Percentiles rank a stretch among this genome's conserved stretches.
phyloP scores from a whole-genome alignment of 1,284 basidiomycete genomes.

The Rhodotorula sp. region DNA sequence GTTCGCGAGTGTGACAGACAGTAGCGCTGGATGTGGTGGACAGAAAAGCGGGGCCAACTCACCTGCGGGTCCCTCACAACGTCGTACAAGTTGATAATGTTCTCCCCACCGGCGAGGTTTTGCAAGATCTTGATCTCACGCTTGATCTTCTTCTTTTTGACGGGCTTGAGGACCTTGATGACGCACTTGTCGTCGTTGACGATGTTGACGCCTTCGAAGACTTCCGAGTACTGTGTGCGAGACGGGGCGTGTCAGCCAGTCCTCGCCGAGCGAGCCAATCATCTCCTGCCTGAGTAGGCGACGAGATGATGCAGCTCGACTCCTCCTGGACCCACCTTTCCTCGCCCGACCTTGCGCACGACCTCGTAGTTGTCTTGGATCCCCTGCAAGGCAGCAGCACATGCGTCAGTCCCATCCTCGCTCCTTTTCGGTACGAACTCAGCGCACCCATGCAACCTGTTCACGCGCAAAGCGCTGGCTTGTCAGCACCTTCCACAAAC shows the following conservation, averaged over 20 bases:
- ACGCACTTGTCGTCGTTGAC: constrained; percentile 83
- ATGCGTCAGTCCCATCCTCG: background rate
- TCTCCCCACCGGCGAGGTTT: constrained; percentile 90
- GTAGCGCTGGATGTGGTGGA: background rate
- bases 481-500: background rate
- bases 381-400: constrained; percentile 4
- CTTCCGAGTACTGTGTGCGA: constrained; percentile 57
- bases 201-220: constrained; percentile 95
- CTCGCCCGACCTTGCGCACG: constrained; percentile 91
- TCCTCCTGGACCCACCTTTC: constrained; percentile 72
- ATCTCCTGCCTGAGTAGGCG: background rate
- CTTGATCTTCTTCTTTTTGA: constrained; percentile 90
- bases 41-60: background rate
- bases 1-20: too few species aligned
- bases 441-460: constrained; percentile 22
- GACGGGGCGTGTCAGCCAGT: background rate
- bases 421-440: too few species aligned
- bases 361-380: constrained; percentile 96
- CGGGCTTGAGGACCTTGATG: constrained; percentile 93
- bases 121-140: constrained; percentile 98
- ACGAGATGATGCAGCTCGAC: constrained; percentile 29
- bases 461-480: background rate
- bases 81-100: constrained; percentile 83
- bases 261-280: background rate
- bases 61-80: constrained; percentile 76